Percentiles rank a stretch among this genome's conserved stretches.
These are phyloP conservation scores for Solanum pinnatisectum DNA, from an alignment of 257 asterid species.

Conservation along the genomic window DNA sequence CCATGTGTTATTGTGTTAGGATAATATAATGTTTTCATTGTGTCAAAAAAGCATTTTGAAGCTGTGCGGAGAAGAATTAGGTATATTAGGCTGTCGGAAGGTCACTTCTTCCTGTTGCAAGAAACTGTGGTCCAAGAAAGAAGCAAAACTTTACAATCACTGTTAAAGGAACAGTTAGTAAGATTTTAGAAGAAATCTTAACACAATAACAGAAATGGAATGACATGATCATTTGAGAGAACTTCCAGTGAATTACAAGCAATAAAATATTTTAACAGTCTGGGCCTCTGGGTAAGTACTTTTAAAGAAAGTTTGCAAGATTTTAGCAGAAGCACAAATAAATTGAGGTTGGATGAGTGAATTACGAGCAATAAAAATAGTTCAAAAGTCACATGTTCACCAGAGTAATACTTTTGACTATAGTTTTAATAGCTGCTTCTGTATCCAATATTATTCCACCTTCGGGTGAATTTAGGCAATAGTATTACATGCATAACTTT, in stretches of 20 bases:
- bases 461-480: neutral
- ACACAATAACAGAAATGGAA: neutral
- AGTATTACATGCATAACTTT: neutral
- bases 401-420: neutral
- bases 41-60: neutral
- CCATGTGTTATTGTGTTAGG: neutral
- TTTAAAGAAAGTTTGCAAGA: neutral
- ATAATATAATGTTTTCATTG: neutral
- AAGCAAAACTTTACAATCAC: neutral
- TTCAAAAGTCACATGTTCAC: neutral
- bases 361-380: neutral
- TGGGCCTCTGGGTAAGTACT: neutral
- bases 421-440: neutral
- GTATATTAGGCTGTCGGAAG: neutral
- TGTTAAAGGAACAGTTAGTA: neutral
- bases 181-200: neutral
- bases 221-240: neutral
- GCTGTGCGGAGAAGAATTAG: neutral
- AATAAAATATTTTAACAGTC: neutral
- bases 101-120: neutral
- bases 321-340: neutral
- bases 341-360: neutral
- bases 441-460: neutral
- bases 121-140: neutral
- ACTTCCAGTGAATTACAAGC: neutral